These are phyloP conservation scores for Rhizoclosmatium sp. DNA, from an alignment of 192 early-diverging fungal genomes.

Conservation along the genomic window DNA sequence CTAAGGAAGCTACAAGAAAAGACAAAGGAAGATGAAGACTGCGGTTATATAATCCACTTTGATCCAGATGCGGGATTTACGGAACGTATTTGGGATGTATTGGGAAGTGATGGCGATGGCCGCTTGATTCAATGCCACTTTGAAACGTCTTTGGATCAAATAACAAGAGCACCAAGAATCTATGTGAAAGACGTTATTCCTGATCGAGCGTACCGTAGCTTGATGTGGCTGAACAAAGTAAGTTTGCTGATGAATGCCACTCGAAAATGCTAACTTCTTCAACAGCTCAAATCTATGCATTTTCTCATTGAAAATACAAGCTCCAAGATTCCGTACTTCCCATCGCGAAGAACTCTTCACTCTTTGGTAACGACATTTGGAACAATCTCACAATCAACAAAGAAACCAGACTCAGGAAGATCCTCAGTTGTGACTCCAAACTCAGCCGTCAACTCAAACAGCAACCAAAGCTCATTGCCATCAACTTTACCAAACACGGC, in stretches of 20 bases:
- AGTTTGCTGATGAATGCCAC: background rate
- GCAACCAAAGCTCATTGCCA: background rate
- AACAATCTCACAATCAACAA: background rate
- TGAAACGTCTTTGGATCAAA: background rate
- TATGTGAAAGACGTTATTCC: slow-evolving; percentile 26
- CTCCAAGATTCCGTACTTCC: background rate
- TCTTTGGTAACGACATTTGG: slow-evolving; percentile 13
- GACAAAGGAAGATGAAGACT: background rate
- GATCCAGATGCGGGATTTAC: slow-evolving; percentile 24
- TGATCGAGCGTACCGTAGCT: background rate
- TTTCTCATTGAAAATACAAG: slow-evolving; percentile 22
- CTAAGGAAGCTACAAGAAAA: background rate
- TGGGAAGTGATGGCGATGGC: background rate
- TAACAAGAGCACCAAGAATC: background rate
- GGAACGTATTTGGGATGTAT: slow-evolving; percentile 1
- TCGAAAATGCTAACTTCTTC: background rate
- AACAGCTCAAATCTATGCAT: slow-evolving; percentile 10
- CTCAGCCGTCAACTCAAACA: background rate
- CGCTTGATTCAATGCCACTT: slow-evolving; percentile 1
- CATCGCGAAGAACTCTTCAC: background rate
- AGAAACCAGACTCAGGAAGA: background rate
- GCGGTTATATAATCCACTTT: slow-evolving; percentile 14
- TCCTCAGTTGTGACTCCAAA: background rate
- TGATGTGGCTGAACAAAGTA: slow-evolving; percentile 24
- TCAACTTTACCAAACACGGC: background rate